These are phyloP conservation scores for Colletotrichum zoysiae DNA, from an alignment of 2,329 filamentous ascomycete genomes.

Conservation along the genomic window DNA sequence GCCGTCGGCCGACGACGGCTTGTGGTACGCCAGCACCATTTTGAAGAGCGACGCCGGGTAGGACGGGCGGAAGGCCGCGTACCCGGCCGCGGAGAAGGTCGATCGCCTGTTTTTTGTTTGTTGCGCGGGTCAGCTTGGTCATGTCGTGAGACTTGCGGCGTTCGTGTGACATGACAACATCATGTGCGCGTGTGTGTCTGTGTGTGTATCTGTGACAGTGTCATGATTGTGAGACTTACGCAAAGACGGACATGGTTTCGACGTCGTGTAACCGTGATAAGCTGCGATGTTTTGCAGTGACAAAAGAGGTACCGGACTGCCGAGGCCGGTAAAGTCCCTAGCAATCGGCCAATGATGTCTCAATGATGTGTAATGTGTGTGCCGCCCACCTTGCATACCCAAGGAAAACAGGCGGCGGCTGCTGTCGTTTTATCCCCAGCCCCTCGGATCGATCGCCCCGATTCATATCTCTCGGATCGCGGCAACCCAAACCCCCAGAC, in stretches of 20 bases:
- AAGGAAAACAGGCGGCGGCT: neutral
- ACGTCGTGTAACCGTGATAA: neutral
- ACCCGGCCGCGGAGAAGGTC: conserved; percentile 67
- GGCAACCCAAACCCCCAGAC: neutral
- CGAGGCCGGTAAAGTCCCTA: conserved; percentile 4
- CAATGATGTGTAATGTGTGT: conserved; percentile 12
- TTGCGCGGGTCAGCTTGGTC: conserved; percentile 33
- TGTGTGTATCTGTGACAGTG: too few relatives aligned
- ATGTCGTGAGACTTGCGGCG: neutral
- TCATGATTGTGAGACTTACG: conserved; percentile 50
- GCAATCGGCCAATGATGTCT: conserved; percentile 11
- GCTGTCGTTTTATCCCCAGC: conserved; percentile 13
- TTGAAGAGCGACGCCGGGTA: conserved; percentile 69
- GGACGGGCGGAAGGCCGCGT: conserved; percentile 70
- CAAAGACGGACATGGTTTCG: conserved; percentile 61
- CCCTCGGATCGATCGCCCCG: neutral
- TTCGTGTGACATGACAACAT: neutral
- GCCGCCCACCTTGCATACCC: neutral
- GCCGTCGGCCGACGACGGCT: conserved; percentile 48
- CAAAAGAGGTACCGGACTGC: neutral
- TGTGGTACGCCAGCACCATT: conserved; percentile 67
- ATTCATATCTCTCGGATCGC: neutral
- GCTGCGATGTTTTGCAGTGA: neutral
- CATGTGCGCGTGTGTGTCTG: neutral
- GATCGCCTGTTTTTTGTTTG: conserved; percentile 57